Conservation (phyloP, 2,329 filamentous ascomycete species). For the Metarhizium album region DNA sequence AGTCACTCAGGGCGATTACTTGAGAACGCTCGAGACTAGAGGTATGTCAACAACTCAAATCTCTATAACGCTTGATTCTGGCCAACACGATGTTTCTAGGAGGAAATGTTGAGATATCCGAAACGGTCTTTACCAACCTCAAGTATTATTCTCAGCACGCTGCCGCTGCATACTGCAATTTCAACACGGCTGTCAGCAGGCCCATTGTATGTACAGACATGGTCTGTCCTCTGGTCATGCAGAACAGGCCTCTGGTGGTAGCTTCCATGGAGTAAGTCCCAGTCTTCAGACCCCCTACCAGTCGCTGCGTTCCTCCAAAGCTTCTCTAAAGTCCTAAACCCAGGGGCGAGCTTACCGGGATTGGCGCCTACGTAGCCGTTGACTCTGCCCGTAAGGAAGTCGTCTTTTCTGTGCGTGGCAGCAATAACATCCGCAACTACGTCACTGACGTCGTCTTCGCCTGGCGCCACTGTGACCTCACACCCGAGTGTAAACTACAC, state of each 20-base stretch:
- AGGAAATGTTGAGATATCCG: conserved; percentile 13
- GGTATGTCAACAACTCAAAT: conserved; percentile 16
- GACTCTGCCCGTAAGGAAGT: conserved; percentile 41
- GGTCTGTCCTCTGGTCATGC: conserved; percentile 33
- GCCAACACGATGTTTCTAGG: background rate
- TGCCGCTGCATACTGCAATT: conserved; percentile 44
- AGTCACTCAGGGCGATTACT: conserved; percentile 17
- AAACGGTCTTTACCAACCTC: conserved; percentile 27
- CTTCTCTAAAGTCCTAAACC: background rate
- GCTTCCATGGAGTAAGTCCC: conserved; percentile 27
- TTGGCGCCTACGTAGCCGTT: conserved; percentile 39
- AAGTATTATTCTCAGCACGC: conserved; percentile 41
- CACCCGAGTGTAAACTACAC: conserved; percentile 39
- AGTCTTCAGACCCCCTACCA: background rate
- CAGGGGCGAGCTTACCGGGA: conserved; percentile 32
- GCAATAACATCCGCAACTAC: conserved; percentile 48
- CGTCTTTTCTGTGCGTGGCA: conserved; percentile 51
- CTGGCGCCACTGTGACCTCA: conserved; percentile 19
- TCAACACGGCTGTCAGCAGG: conserved; percentile 24
- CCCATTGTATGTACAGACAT: conserved; percentile 30
- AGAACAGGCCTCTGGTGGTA: conserved; percentile 32
- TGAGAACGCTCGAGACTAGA: conserved; percentile 19
- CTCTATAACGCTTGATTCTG: background rate
- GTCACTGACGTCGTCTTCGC: conserved; percentile 38
- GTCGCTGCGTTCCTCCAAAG: background rate